Conservation (phyloP, 129 eudicot species). For the Gnaphalium uliginosum region DNA sequence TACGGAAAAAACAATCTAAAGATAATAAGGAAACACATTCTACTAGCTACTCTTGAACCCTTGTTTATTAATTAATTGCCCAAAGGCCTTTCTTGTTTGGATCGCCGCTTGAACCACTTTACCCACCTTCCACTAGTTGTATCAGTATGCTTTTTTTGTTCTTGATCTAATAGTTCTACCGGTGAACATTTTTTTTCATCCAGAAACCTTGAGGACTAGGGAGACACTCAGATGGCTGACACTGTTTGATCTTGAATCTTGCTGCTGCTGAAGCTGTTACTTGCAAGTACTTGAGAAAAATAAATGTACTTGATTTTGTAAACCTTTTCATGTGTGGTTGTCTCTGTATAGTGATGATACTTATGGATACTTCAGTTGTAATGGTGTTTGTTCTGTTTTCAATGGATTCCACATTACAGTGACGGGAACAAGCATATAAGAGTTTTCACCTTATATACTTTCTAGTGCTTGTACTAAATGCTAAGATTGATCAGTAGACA, state of each 20-base stretch:
- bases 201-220: conserved; percentile 36
- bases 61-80: neutral
- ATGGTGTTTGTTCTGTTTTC: conserved; percentile 18
- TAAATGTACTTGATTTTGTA: conserved; percentile 25
- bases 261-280: conserved; percentile 23
- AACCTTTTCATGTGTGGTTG: conserved; percentile 6
- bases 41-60: neutral
- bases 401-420: neutral
- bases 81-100: neutral
- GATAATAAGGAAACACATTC: neutral
- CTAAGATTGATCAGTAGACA: too few relatives aligned
- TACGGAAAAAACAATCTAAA: too few relatives aligned
- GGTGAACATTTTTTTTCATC: conserved; percentile 5
- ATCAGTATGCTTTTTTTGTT: neutral
- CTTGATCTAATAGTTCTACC: neutral
- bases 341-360: conserved; percentile 30
- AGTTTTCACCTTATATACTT: too few relatives aligned
- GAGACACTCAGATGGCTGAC: conserved; percentile 21
- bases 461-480: too few relatives aligned
- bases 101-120: neutral
- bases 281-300: conserved; percentile 22
- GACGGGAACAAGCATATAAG: too few relatives aligned
- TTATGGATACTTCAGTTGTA: neutral
- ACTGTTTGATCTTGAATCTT: conserved; percentile 2
- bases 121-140: neutral